Evolutionary conservation across 257 asterid species (phyloP).

Genomic region (Nicotiana knightiana): DNA sequence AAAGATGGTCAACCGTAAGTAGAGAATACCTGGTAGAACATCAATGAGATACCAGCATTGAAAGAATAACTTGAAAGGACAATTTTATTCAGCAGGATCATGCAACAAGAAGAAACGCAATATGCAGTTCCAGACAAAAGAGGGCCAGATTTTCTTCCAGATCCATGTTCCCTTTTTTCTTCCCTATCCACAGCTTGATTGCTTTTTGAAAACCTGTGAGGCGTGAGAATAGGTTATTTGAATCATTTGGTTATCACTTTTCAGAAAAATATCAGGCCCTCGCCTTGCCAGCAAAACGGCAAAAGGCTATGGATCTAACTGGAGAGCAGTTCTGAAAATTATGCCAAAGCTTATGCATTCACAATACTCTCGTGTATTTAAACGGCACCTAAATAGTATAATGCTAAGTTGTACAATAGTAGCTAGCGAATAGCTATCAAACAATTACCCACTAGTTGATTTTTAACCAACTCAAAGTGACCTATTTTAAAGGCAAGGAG

Average conservation of each 20-base stretch:
- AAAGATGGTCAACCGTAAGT: not conserved
- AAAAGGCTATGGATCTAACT: not conserved
- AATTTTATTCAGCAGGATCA: conserved; percentile 46
- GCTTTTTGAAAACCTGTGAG: conserved; percentile 23
- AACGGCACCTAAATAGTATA: not conserved
- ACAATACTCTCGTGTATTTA: not conserved
- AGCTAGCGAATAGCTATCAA: not conserved
- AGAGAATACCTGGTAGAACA: conserved; percentile 43
- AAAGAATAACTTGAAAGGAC: conserved; percentile 39
- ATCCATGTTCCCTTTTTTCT: conserved; percentile 24
- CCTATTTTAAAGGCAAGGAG: not conserved
- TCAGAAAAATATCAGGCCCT: not conserved
- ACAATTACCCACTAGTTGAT: not conserved
- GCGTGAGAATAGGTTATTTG: not conserved
- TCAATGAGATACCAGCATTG: conserved; percentile 44
- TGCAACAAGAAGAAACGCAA: conserved; percentile 46
- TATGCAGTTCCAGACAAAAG: conserved; percentile 40
- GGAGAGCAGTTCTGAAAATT: not conserved
- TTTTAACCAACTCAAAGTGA: not conserved
- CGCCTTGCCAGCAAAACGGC: not conserved
- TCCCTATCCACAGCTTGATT: conserved; percentile 16
- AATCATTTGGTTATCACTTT: not conserved
- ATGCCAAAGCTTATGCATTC: not conserved
- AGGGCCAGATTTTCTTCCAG: conserved; percentile 32
- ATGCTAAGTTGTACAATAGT: not conserved